A percentile compares a stretch with the other conserved stretches of the same genome.
phyloP scores from a whole-genome alignment of 805 yeast species.

The Ogataea haglerorum region DNA sequence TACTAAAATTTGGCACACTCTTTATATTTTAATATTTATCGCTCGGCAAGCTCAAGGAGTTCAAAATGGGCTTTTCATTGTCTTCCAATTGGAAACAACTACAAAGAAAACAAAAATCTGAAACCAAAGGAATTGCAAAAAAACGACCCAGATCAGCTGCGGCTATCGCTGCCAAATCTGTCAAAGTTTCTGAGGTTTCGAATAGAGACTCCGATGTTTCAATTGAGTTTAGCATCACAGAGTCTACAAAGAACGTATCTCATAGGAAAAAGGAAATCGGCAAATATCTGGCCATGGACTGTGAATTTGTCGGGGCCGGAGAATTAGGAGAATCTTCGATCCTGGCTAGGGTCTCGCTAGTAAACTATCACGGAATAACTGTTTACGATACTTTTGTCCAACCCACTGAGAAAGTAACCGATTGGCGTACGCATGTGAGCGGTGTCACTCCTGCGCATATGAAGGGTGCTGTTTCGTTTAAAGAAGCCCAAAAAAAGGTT shows the following conservation, averaged over 20 bases:
- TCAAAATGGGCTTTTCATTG: constrained; percentile 8
- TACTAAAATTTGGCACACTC: too few relatives aligned
- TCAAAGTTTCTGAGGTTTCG: too few relatives aligned
- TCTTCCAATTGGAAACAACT: constrained; percentile 26
- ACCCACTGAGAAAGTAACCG: constrained; percentile 74
- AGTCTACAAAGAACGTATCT: not conserved
- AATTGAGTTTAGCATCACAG: too few relatives aligned
- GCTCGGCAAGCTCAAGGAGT: too few relatives aligned
- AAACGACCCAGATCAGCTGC: constrained; percentile 1
- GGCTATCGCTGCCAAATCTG: not conserved
- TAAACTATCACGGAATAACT: constrained; percentile 73
- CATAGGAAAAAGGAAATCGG: constrained; percentile 48
- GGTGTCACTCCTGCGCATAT: constrained; percentile 75
- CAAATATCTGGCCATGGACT: constrained; percentile 77
- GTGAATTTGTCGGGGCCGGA: constrained; percentile 94
- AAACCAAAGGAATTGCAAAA: not conserved
- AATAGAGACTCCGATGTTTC: too few relatives aligned
- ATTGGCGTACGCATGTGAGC: constrained; percentile 92
- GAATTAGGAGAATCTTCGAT: constrained; percentile 65
- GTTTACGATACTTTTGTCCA: constrained; percentile 71
- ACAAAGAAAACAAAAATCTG: constrained; percentile 10
- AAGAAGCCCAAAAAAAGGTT: constrained; percentile 60
- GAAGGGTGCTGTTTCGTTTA: constrained; percentile 62
- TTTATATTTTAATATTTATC: too few relatives aligned
- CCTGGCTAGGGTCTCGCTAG: constrained; percentile 83